Evolutionary conservation across 371 early-diverging fungal species (phyloP).

Genomic region (Saksenaea oblongispora): DNA sequence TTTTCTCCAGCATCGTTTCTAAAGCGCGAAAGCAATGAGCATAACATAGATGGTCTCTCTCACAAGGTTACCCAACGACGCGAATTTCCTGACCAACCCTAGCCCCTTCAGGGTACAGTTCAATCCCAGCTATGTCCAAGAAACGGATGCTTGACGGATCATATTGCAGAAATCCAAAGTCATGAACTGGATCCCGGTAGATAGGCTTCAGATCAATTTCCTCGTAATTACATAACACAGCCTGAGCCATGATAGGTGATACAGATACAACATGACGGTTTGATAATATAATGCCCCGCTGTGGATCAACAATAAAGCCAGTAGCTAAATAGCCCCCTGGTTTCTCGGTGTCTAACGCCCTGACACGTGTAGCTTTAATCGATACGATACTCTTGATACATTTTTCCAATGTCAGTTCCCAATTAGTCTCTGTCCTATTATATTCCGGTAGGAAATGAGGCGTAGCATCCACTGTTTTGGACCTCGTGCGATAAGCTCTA

Average conservation of each 20-base stretch:
- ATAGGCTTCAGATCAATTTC: slow-evolving; percentile 82
- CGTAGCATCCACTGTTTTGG: background rate
- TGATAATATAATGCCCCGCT: slow-evolving; percentile 82
- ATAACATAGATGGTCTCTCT: background rate
- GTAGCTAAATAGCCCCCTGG: slow-evolving; percentile 81
- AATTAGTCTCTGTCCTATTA: slow-evolving; percentile 21
- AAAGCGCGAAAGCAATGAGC: background rate
- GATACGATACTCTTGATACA: slow-evolving; percentile 84
- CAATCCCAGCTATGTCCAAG: slow-evolving; percentile 68
- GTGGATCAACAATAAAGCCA: slow-evolving; percentile 90
- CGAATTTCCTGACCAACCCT: slow-evolving; percentile 82
- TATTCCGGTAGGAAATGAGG: background rate
- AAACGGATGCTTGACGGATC: slow-evolving; percentile 76
- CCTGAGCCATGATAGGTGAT: slow-evolving; percentile 82
- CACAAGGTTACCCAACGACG: slow-evolving; percentile 64
- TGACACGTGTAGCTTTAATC: slow-evolving; percentile 79
- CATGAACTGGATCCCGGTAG: slow-evolving; percentile 87
- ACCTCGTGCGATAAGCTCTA: background rate
- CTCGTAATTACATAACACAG: slow-evolving; percentile 84
- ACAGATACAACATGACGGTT: slow-evolving; percentile 90
- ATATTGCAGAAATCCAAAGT: slow-evolving; percentile 90
- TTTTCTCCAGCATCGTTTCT: slow-evolving; percentile 85
- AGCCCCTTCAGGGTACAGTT: slow-evolving; percentile 73
- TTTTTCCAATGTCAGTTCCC: slow-evolving; percentile 77
- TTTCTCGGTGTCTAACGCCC: slow-evolving; percentile 88